phyloP scores from a whole-genome alignment of 164 flowering plant genomes.

The Akebia trifoliata region DNA sequence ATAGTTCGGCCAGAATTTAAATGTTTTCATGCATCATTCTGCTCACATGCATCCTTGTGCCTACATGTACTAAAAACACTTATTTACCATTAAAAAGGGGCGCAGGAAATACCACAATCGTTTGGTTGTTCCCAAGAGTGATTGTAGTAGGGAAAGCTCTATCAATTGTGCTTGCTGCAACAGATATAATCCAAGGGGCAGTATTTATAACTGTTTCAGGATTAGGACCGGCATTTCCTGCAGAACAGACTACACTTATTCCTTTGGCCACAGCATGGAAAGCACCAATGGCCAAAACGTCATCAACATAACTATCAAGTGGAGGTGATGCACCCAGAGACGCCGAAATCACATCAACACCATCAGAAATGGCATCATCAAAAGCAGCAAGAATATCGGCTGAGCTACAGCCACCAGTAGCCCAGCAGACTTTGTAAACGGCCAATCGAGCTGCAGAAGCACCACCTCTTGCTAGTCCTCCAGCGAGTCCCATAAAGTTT shows the following conservation, averaged over 20 bases:
- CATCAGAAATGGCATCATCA: slow-evolving; percentile 49
- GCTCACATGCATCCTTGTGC: not conserved
- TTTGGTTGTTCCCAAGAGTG: slow-evolving; percentile 41
- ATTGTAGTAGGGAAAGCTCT: slow-evolving; percentile 38
- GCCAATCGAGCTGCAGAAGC: slow-evolving; percentile 41
- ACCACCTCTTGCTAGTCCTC: slow-evolving; percentile 46
- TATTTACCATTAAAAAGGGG: slow-evolving; percentile 1
- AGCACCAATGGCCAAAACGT: slow-evolving; percentile 39
- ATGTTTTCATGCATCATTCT: not conserved
- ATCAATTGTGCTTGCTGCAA: slow-evolving; percentile 55
- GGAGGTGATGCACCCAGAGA: slow-evolving; percentile 40
- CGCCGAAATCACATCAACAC: slow-evolving; percentile 46
- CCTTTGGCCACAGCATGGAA: slow-evolving; percentile 51
- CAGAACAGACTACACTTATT: slow-evolving; percentile 39
- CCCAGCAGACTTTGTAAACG: slow-evolving; percentile 48
- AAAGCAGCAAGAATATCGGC: slow-evolving; percentile 47
- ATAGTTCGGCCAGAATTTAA: too few species aligned
- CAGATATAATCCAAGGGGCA: slow-evolving; percentile 52
- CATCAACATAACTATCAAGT: slow-evolving; percentile 31
- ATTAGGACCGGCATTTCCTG: slow-evolving; percentile 45
- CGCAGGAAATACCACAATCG: slow-evolving; percentile 28
- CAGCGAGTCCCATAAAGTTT: slow-evolving; percentile 37
- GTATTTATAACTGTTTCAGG: slow-evolving; percentile 39
- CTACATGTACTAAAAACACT: too few species aligned
- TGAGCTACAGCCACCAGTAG: slow-evolving; percentile 36